Conservation (phyloP, 495 filamentous ascomycete genomes). For the Trichocladium antarcticum region DNA sequence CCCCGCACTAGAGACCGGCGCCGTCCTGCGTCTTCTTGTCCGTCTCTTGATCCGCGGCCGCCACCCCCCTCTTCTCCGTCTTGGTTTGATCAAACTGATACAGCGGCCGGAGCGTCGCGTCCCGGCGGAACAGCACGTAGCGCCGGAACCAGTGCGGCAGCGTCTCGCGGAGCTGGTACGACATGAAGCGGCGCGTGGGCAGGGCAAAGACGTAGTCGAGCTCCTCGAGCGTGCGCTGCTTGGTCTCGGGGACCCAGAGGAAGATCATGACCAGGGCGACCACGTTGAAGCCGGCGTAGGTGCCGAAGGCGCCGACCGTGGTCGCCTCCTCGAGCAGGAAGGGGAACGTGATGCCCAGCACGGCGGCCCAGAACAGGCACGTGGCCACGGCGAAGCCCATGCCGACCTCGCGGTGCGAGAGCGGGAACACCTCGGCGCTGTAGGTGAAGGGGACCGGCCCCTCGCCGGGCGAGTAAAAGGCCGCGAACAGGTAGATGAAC, state of each 20-base stretch:
- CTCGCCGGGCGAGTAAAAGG: slow-evolving; percentile 70
- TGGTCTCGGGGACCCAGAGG: slow-evolving; percentile 56
- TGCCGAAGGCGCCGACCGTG: slow-evolving; percentile 45
- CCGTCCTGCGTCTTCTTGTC: neutral
- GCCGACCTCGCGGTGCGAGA: slow-evolving; percentile 62
- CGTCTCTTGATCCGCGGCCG: neutral
- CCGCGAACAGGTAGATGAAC: slow-evolving; percentile 60
- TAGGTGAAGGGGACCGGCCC: slow-evolving; percentile 79
- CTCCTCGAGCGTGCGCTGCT: slow-evolving; percentile 62
- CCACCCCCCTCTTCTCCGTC: neutral
- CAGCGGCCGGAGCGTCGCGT: slow-evolving; percentile 47
- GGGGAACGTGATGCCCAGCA: slow-evolving; percentile 56
- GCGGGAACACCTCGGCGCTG: slow-evolving; percentile 66
- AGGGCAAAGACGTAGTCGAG: slow-evolving; percentile 77
- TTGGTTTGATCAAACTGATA: slow-evolving; percentile 42
- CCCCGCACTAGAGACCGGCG: no score
- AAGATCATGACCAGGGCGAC: slow-evolving; percentile 57
- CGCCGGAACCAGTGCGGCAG: slow-evolving; percentile 61
- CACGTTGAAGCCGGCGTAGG: slow-evolving; percentile 53
- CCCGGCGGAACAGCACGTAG: slow-evolving; percentile 49
- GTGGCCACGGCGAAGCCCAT: slow-evolving; percentile 66
- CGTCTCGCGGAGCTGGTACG: slow-evolving; percentile 51
- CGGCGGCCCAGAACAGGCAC: slow-evolving; percentile 54
- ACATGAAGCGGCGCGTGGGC: slow-evolving; percentile 49
- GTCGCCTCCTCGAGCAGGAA: slow-evolving; percentile 45